Evolutionary conservation across 2,329 filamentous ascomycete genomes (phyloP).

Genomic region (Trichoderma atroviride): DNA sequence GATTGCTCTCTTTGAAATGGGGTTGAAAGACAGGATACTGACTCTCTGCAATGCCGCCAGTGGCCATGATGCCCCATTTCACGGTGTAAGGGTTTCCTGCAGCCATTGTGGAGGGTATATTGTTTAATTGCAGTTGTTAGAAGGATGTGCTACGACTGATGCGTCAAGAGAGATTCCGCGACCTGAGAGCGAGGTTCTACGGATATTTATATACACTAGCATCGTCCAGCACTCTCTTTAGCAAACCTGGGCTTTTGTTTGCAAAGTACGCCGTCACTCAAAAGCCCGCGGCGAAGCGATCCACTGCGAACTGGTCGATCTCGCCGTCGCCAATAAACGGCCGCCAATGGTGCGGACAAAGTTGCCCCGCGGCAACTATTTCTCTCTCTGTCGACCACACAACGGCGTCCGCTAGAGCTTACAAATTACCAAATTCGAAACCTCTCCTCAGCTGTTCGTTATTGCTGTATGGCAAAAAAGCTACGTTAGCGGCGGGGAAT

Average conservation of each 20-base stretch:
- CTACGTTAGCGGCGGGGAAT: slow-evolving; percentile 1
- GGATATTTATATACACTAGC: slow-evolving; percentile 3
- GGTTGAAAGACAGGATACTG: slow-evolving; percentile 33
- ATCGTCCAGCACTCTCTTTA: not conserved
- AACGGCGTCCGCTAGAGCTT: not conserved
- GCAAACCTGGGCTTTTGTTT: not conserved
- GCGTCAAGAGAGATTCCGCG: not conserved
- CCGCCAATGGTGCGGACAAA: slow-evolving; percentile 23
- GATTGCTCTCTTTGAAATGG: not conserved
- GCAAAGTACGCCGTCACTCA: not conserved
- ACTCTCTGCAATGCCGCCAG: slow-evolving; percentile 62
- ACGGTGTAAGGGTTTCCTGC: slow-evolving; percentile 46
- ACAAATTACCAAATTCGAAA: not conserved
- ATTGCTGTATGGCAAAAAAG: not conserved
- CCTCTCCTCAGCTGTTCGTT: not conserved
- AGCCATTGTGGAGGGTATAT: not conserved
- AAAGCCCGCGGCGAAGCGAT: not conserved
- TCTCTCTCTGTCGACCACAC: slow-evolving; percentile 7
- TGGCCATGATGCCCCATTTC: slow-evolving; percentile 65
- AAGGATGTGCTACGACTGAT: not conserved
- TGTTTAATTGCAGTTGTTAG: not conserved
- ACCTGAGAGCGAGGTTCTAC: not conserved
- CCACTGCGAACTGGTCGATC: slow-evolving; percentile 2
- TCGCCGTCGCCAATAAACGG: slow-evolving; percentile 15
- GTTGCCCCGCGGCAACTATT: slow-evolving; percentile 22